Evolutionary conservation across 1,284 basidiomycete genomes (phyloP).

Genomic region (Chiua sp.): DNA sequence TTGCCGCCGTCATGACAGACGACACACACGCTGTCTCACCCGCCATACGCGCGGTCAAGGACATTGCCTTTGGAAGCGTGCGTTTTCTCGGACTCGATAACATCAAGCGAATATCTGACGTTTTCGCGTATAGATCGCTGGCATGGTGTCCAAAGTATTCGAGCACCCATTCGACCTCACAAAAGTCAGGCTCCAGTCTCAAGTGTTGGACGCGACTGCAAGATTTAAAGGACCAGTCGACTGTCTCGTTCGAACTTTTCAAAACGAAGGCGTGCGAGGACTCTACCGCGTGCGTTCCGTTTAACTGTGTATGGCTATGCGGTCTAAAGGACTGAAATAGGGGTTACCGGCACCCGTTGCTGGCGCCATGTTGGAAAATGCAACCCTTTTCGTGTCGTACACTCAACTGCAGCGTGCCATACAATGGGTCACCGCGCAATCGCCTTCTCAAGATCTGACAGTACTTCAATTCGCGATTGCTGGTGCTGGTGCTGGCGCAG

Average conservation of each 20-base stretch:
- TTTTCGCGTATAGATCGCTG: constrained; percentile 57
- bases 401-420: constrained; percentile 82
- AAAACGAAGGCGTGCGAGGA: constrained; percentile 81
- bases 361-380: constrained; percentile 94
- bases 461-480: constrained; percentile 80
- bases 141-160: constrained; percentile 75
- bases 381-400: constrained; percentile 89
- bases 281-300: constrained; percentile 77
- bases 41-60: constrained; percentile 43
- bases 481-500: constrained; percentile 81
- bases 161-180: constrained; percentile 79
- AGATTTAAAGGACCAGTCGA: constrained; percentile 87
- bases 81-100: constrained; percentile 19
- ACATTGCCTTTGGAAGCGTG: constrained; percentile 59
- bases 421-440: constrained; percentile 38
- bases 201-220: constrained; percentile 79
- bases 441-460: constrained; percentile 50
- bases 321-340: constrained; percentile 45
- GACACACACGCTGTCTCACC: constrained; percentile 27
- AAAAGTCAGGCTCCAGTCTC: constrained; percentile 89
- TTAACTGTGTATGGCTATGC: neutral
- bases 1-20: constrained; percentile 24
- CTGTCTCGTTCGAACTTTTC: constrained; percentile 83
- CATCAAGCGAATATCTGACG: constrained; percentile 1
- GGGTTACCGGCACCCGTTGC: constrained; percentile 92